Percentiles rank a stretch among this genome's conserved stretches.
Evolutionary conservation across 2,329 filamentous ascomycete species (phyloP).

Genomic region (Alternaria infectoria): DNA sequence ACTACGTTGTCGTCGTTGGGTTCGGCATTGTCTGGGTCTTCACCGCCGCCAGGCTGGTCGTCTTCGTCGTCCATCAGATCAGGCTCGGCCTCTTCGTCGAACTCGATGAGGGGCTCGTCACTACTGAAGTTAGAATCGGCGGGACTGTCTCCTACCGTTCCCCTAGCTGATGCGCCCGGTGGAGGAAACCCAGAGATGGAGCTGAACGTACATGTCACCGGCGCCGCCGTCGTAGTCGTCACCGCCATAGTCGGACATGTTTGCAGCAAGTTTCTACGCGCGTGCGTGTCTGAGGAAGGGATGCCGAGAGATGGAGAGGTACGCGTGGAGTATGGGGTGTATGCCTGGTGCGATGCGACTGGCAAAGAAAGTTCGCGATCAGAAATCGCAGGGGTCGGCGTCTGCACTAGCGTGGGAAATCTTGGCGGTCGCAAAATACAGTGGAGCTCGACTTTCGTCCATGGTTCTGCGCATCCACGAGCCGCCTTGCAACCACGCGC

Average conservation of each 20-base stretch:
- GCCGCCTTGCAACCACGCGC: conserved; percentile 10
- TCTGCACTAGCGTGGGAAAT: conserved; percentile 25
- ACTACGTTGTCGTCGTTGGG: conserved; percentile 52
- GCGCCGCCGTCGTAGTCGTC: conserved; percentile 46
- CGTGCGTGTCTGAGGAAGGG: neutral
- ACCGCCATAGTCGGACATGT: conserved; percentile 56
- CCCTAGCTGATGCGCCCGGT: conserved; percentile 10
- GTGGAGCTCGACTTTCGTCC: conserved; percentile 14
- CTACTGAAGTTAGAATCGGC: conserved; percentile 24
- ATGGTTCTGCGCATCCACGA: conserved; percentile 8
- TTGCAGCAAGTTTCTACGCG: conserved; percentile 9
- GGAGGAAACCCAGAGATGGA: neutral
- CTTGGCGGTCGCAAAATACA: conserved; percentile 28
- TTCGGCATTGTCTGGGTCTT: conserved; percentile 43
- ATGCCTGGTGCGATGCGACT: conserved; percentile 10
- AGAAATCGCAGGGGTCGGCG: conserved; percentile 24
- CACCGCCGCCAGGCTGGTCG: conserved; percentile 53
- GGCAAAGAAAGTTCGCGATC: conserved; percentile 22
- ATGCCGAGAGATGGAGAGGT: neutral
- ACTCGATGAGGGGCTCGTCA: conserved; percentile 52
- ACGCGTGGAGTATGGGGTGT: conserved; percentile 4
- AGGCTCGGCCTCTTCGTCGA: conserved; percentile 67
- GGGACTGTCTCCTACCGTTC: neutral
- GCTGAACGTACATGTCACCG: conserved; percentile 37
- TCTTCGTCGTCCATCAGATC: conserved; percentile 70